These are phyloP conservation scores for Neocallimastix lanati DNA, from an alignment of 192 early-diverging fungal genomes.

Conservation along the genomic window DNA sequence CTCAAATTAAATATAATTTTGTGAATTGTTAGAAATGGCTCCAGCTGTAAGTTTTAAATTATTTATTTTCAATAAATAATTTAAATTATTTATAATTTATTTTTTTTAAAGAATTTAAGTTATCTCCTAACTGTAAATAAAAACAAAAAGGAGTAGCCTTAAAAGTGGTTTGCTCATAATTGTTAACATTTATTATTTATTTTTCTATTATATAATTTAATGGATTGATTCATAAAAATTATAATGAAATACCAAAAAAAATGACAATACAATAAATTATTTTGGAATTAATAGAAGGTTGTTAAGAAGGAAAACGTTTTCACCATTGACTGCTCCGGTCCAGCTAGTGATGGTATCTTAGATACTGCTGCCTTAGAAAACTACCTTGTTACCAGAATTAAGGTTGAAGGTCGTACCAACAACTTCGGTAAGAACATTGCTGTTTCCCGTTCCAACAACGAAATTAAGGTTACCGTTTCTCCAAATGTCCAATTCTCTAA, in stretches of 20 bases:
- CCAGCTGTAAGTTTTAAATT: not conserved
- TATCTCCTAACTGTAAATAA: not conserved
- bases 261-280: too few relatives aligned
- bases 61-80: too few relatives aligned
- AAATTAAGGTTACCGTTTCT: conserved; percentile 61
- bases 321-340: conserved; percentile 82
- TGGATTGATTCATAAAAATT: not conserved
- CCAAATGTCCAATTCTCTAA: conserved; percentile 65
- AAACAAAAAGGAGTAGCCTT: not conserved
- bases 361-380: conserved; percentile 95
- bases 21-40: not conserved
- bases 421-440: conserved; percentile 76
- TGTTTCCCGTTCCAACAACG: conserved; percentile 53
- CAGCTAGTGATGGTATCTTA: conserved; percentile 89
- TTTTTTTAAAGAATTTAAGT: not conserved
- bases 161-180: not conserved
- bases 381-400: conserved; percentile 95
- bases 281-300: not conserved
- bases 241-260: too few relatives aligned
- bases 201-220: not conserved
- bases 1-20: not conserved
- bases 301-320: not conserved
- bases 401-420: conserved; percentile 89
- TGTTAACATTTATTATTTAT: not conserved
- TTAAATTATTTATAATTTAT: too few relatives aligned